Evolutionary conservation across 768 basidiomycete genomes (phyloP), one percentile per base, ranked within the genome.

Genomic region (Panellus pusillus): DNA sequence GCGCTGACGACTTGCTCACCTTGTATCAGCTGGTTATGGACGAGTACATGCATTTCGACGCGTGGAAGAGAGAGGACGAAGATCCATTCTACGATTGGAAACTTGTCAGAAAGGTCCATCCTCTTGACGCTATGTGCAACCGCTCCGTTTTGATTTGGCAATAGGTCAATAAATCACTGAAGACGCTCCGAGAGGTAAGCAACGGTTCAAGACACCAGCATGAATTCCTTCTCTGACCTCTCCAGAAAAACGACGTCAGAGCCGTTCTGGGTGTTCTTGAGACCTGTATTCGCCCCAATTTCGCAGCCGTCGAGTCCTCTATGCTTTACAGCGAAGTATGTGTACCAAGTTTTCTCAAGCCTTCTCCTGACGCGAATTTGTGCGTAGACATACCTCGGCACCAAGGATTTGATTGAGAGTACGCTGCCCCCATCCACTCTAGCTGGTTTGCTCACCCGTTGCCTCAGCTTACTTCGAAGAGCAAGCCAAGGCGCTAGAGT

Each of bases 301-400:
- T 98, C 72, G 97, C 91, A 13, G 97, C 91, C 0, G 84, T 91
- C 4, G 95, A 97, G 71, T 91, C 90, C 32, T 70, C 87, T 55
- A 90, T 93, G 65, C 71, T 98, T 20, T 98, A 97, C 65, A 92
- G 90, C 69, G 93, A 96, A 75, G 93, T 93, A 85, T 70, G 86
- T 78, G 47, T 44, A 44, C 14, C 41, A 43, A 40, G n/a, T 41
- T 29, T 44, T 32, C 38, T 3, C 52, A 54, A 11, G 52, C 45
- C 44, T 44, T 53, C 36, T 48, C 45, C 52, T 63, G 66, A 46
- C 61, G 47, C 17, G 24, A 6, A 24, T 24, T 24, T 24, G 44
- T 18, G 32, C 11, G 13, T 60, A 98, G 92, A 95, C 93, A 0
- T 98, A 91, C 69, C 79, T 86, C 40, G 94, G 94, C 1, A 96